A percentile compares a stretch with the other conserved stretches of the same genome.
Evolutionary conservation across 2,329 filamentous ascomycete species (phyloP).

Genomic region (Calonectria ilicicola): DNA sequence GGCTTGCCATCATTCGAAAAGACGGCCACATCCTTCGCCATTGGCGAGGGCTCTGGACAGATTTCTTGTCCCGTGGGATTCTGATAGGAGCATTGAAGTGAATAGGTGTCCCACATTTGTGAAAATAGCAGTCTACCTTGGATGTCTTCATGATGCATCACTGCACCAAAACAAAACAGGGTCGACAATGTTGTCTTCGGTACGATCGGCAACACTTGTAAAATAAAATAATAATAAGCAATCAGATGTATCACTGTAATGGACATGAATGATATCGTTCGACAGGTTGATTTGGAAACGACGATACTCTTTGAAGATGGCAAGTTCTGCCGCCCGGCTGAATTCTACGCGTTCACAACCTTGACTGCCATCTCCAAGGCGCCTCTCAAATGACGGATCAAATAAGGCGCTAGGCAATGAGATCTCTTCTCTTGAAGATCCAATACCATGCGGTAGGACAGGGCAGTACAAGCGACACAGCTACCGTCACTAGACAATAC

Average conservation of each 20-base stretch:
- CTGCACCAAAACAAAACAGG: conserved; percentile 36
- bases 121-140: conserved; percentile 29
- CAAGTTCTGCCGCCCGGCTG: conserved; percentile 11
- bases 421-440: conserved; percentile 28
- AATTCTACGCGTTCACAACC: not conserved
- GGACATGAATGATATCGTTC: not conserved
- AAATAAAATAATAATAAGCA: conserved; percentile 18
- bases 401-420: not conserved
- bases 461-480: conserved; percentile 27
- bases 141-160: conserved; percentile 41
- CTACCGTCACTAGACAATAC: conserved; percentile 37
- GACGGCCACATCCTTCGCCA: conserved; percentile 1
- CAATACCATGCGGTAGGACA: conserved; percentile 34
- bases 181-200: conserved; percentile 34
- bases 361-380: not conserved
- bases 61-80: not conserved
- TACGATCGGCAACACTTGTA: conserved; percentile 28
- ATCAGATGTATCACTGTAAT: conserved; percentile 16
- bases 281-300: not conserved
- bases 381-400: not conserved
- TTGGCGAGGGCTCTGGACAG: conserved; percentile 12
- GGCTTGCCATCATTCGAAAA: not conserved
- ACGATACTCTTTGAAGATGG: not conserved
- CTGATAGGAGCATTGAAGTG: conserved; percentile 21
- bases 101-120: conserved; percentile 29